Percentiles rank a stretch among this genome's conserved stretches.
phyloP scores from a whole-genome alignment of 345 rosid species.

The Eucalyptus pauciflora region DNA sequence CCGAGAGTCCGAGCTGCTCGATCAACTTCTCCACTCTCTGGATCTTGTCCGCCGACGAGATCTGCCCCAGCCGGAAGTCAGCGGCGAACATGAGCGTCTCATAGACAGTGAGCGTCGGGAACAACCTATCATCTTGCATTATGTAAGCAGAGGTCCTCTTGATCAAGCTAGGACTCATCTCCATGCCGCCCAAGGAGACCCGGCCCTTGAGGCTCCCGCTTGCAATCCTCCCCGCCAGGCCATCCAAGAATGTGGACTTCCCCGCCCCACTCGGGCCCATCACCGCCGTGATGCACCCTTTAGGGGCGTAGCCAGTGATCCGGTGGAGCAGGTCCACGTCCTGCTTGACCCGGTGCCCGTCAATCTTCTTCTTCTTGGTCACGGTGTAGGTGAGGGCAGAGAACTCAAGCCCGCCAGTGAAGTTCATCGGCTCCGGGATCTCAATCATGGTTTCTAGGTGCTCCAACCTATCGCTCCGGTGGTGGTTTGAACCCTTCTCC shows the following conservation, averaged over 20 bases:
- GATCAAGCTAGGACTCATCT: conserved; percentile 34
- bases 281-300: conserved; percentile 57
- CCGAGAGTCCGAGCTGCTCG: conserved; percentile 33
- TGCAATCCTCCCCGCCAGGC: conserved; percentile 45
- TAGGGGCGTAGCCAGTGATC: conserved; percentile 56
- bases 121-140: conserved; percentile 61
- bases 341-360: conserved; percentile 29
- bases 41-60: conserved; percentile 26
- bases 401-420: conserved; percentile 47
- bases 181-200: conserved; percentile 38
- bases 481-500: background rate
- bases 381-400: conserved; percentile 43
- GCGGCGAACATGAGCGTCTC: conserved; percentile 66
- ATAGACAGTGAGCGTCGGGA: conserved; percentile 63
- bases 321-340: conserved; percentile 38
- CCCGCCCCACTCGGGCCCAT: conserved; percentile 78
- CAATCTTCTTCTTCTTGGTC: conserved; percentile 20
- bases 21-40: conserved; percentile 41
- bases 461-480: background rate
- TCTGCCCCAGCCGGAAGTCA: conserved; percentile 44
- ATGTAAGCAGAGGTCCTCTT: conserved; percentile 63
- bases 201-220: conserved; percentile 52
- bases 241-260: conserved; percentile 57
- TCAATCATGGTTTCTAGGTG: conserved; percentile 19
- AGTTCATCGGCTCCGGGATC: conserved; percentile 15